phyloP scores from a whole-genome alignment of 2,329 filamentous ascomycete genomes.

The Akanthomyces dipterigenus region DNA sequence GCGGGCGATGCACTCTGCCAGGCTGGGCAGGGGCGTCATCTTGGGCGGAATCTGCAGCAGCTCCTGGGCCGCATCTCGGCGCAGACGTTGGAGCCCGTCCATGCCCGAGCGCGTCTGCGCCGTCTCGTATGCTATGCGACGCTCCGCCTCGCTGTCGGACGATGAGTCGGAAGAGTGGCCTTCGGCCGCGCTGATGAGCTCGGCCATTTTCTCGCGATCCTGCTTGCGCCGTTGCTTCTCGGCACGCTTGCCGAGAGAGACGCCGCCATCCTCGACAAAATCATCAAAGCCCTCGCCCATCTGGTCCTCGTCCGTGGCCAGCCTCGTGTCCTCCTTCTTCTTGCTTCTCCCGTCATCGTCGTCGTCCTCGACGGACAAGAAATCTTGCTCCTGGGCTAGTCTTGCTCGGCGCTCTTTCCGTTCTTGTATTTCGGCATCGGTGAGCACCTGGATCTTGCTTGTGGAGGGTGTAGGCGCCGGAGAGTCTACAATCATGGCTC shows the following conservation, averaged over 20 bases:
- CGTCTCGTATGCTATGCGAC: slow-evolving; percentile 76
- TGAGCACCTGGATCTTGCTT: slow-evolving; percentile 55
- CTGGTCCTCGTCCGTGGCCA: slow-evolving; percentile 84
- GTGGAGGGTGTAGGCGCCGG: slow-evolving; percentile 25
- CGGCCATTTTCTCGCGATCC: slow-evolving; percentile 71
- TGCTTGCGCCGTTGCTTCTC: slow-evolving; percentile 62
- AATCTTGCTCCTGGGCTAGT: slow-evolving; percentile 62
- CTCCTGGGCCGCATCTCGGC: slow-evolving; percentile 28
- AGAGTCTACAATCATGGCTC: slow-evolving; percentile 56
- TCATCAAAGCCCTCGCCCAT: slow-evolving; percentile 90
- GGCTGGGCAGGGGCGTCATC: slow-evolving; percentile 69
- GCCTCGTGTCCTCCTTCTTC: slow-evolving; percentile 63
- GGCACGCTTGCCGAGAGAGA: slow-evolving; percentile 71
- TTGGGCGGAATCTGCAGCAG: slow-evolving; percentile 57
- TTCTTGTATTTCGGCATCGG: slow-evolving; percentile 77
- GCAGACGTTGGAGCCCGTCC: slow-evolving; percentile 56
- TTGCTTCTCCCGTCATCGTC: slow-evolving; percentile 44
- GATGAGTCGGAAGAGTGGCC: slow-evolving; percentile 54
- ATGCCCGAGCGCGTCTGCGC: slow-evolving; percentile 84
- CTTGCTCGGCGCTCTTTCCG: slow-evolving; percentile 87
- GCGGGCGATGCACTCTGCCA: slow-evolving; percentile 59
- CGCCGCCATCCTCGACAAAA: slow-evolving; percentile 76
- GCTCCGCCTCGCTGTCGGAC: slow-evolving; percentile 63
- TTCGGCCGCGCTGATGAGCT: slow-evolving; percentile 76
- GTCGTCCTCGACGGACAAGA: slow-evolving; percentile 57